Percentiles rank a stretch among this genome's conserved stretches.
Evolutionary conservation across 768 basidiomycete genomes (phyloP).

Genomic region (Hypsizygus marmoreus): DNA sequence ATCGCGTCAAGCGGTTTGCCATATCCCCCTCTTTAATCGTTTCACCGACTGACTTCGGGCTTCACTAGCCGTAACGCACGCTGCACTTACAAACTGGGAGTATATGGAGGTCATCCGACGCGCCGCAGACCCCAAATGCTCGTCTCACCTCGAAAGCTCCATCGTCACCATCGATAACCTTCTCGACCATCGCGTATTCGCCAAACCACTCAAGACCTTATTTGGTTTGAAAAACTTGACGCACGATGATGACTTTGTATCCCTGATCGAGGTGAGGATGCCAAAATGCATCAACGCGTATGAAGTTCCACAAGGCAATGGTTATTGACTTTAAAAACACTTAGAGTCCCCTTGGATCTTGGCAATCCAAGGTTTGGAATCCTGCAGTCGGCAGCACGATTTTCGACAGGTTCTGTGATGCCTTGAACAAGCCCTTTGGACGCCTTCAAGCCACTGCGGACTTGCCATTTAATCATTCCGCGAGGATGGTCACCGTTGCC

Average conservation of each 20-base stretch:
- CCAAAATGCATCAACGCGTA: no score
- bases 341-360: conserved; percentile 63
- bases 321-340: conserved; percentile 1
- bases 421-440: conserved; percentile 49
- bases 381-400: conserved; percentile 58
- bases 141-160: conserved; percentile 55
- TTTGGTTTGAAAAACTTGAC: conserved; percentile 74
- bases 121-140: conserved; percentile 66
- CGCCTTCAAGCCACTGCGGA: conserved; percentile 25
- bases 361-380: conserved; percentile 92
- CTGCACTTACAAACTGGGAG: conserved; percentile 79
- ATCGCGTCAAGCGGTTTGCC: conserved; percentile 82
- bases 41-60: neutral
- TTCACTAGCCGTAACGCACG: conserved; percentile 78
- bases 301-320: conserved; percentile 24
- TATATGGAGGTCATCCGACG: conserved; percentile 83
- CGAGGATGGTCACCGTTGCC: conserved; percentile 48
- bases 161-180: conserved; percentile 64
- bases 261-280: conserved; percentile 63
- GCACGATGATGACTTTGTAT: conserved; percentile 79
- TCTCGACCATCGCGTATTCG: conserved; percentile 49
- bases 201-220: conserved; percentile 60
- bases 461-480: conserved; percentile 49
- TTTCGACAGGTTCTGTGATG: conserved; percentile 72
- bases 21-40: conserved; percentile 2